Evolutionary conservation across 371 early-diverging fungal genomes (phyloP).

Genomic region (Syncephalis plumigaleata): DNA sequence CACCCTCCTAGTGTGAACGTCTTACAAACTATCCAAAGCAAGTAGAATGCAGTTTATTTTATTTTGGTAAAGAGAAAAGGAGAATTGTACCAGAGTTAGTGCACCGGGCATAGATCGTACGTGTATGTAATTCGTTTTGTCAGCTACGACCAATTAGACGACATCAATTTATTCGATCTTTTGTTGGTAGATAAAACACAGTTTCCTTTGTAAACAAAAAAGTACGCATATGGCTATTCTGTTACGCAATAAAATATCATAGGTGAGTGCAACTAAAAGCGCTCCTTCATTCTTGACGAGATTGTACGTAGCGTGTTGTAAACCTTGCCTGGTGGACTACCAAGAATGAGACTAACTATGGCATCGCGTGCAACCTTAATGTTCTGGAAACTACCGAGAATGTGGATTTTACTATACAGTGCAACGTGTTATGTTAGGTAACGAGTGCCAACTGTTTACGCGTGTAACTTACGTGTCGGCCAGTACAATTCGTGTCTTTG

Average conservation of each 20-base stretch:
- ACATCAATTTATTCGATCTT: no score
- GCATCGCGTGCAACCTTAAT: conserved; percentile 97
- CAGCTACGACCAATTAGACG: no score
- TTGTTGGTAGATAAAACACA: no score
- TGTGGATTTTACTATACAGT: conserved; percentile 64
- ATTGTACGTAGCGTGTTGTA: conserved; percentile 80
- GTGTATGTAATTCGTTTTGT: no score
- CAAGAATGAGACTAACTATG: conserved; percentile 87
- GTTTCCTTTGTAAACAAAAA: no score
- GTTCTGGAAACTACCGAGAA: conserved; percentile 93
- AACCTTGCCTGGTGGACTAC: conserved; percentile 96
- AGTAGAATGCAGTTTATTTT: no score
- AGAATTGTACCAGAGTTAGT: no score
- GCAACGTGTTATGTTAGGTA: background rate
- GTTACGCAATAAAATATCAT: background rate
- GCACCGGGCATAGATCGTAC: no score
- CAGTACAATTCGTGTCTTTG: conserved; percentile 92
- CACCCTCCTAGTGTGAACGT: no score
- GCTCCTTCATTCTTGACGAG: conserved; percentile 83
- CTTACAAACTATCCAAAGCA: no score
- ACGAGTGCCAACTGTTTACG: background rate
- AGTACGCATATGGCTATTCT: no score
- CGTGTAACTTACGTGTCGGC: conserved; percentile 68
- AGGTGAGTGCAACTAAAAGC: conserved; percentile 35
- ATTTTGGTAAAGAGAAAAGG: no score